Percentiles rank a stretch among this genome's conserved stretches.
Evolutionary conservation across 164 flowering plant species (phyloP).

Genomic region (Dillenia turbinata): DNA sequence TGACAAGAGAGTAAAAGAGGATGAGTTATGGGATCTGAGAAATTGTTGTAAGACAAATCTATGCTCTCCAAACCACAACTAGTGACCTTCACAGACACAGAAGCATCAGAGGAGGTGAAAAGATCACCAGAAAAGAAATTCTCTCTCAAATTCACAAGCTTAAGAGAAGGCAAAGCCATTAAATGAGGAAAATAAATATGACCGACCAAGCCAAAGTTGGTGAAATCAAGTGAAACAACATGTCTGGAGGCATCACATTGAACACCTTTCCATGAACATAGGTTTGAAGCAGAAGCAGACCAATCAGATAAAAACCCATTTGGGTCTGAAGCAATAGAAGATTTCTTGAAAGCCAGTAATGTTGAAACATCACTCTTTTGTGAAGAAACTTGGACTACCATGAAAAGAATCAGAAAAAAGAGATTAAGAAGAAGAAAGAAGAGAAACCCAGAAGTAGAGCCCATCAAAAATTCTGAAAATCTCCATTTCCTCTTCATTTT

Average conservation of each 20-base stretch:
- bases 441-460: slow-evolving; percentile 1
- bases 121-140: slow-evolving; percentile 57
- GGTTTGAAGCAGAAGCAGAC: slow-evolving; percentile 26
- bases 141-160: slow-evolving; percentile 28
- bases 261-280: slow-evolving; percentile 69
- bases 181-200: slow-evolving; percentile 38
- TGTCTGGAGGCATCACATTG: slow-evolving; percentile 38
- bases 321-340: slow-evolving; percentile 39
- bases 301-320: slow-evolving; percentile 31
- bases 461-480: too few relatives aligned
- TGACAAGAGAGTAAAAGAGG: slow-evolving; percentile 32
- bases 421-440: slow-evolving; percentile 8
- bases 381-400: slow-evolving; percentile 1
- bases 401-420: neutral
- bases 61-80: slow-evolving; percentile 37
- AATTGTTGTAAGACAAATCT: slow-evolving; percentile 56
- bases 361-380: slow-evolving; percentile 16
- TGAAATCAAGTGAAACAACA: slow-evolving; percentile 46
- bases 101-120: slow-evolving; percentile 13
- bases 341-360: slow-evolving; percentile 33
- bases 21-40: slow-evolving; percentile 33
- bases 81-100: neutral
- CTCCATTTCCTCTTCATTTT: slow-evolving; percentile 5
- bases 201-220: slow-evolving; percentile 40
- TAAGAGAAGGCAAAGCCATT: slow-evolving; percentile 35